Evolutionary conservation across 1,284 basidiomycete species (phyloP).

Genomic region (Gymnopus androsaceus): DNA sequence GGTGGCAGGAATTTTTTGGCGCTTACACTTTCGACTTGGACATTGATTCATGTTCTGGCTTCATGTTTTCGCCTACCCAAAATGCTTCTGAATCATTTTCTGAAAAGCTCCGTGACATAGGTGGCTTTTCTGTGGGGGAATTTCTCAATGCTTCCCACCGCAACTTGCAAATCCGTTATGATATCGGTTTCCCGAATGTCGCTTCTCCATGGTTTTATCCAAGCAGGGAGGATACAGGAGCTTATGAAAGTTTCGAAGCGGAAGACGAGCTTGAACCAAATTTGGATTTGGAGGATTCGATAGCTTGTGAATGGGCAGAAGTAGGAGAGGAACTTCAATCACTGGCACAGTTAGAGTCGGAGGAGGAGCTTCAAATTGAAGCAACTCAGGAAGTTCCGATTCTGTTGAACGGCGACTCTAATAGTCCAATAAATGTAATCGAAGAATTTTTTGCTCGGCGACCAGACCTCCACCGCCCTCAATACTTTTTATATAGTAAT

Average conservation of each 20-base stretch:
- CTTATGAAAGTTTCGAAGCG: too few species aligned
- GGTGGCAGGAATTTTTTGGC: too few species aligned
- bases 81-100: not conserved
- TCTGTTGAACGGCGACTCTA: not conserved
- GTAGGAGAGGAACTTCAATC: not conserved
- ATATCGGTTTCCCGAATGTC: slow-evolving; percentile 2
- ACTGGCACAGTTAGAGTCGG: too few species aligned
- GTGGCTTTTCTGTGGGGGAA: slow-evolving; percentile 5
- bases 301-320: not conserved
- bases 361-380: too few species aligned
- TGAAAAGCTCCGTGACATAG: slow-evolving; percentile 7
- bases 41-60: too few species aligned
- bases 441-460: slow-evolving; percentile 1
- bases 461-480: slow-evolving; percentile 2
- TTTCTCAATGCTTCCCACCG: slow-evolving; percentile 2
- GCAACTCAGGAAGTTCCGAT: too few species aligned
- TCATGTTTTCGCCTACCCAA: too few species aligned
- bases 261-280: not conserved
- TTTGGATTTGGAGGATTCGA: not conserved
- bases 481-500: slow-evolving; percentile 3
- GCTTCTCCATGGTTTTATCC: slow-evolving; percentile 1
- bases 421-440: not conserved
- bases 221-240: too few species aligned
- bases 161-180: slow-evolving; percentile 9
- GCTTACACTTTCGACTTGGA: too few species aligned